A percentile compares a stretch with the other conserved stretches of the same genome.
Evolutionary conservation across 352 stramenopile genomes (phyloP).

Genomic region (Phytophthora sp.): DNA sequence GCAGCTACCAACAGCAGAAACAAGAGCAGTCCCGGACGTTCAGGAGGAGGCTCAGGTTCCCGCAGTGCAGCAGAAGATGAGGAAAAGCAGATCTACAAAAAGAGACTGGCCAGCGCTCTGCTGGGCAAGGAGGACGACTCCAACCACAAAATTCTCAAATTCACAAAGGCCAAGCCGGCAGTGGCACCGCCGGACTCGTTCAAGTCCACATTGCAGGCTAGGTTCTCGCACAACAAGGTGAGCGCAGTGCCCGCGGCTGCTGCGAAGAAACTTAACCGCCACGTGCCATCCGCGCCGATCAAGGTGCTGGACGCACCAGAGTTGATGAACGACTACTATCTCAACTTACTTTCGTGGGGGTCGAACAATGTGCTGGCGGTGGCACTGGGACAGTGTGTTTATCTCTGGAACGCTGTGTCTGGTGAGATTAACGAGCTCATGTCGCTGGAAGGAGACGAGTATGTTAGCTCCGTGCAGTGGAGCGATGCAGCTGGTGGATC

Average conservation of each 20-base stretch:
- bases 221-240: conserved; percentile 96
- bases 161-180: conserved; percentile 96
- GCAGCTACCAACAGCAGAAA: conserved; percentile 32
- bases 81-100: conserved; percentile 85
- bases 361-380: conserved; percentile 97
- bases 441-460: conserved; percentile 90
- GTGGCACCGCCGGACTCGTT: conserved; percentile 93
- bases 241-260: conserved; percentile 63
- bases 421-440: conserved; percentile 97
- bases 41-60: conserved; percentile 6
- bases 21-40: conserved; percentile 27
- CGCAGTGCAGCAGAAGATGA: conserved; percentile 55
- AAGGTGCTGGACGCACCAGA: conserved; percentile 98
- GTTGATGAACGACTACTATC: conserved; percentile 99
- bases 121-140: conserved; percentile 74
- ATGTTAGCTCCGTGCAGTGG: conserved; percentile 98
- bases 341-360: conserved; percentile 99
- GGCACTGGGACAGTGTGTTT: conserved; percentile 97
- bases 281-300: conserved; percentile 96
- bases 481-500: conserved; percentile 84
- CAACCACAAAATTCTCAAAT: conserved; percentile 97
- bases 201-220: conserved; percentile 93
- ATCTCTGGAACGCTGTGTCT: conserved; percentile 97
- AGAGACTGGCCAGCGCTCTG: conserved; percentile 78
- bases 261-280: conserved; percentile 90